These are phyloP conservation scores for Hypericum androsaemum DNA, from an alignment of 345 rosid species.

Conservation along the genomic window DNA sequence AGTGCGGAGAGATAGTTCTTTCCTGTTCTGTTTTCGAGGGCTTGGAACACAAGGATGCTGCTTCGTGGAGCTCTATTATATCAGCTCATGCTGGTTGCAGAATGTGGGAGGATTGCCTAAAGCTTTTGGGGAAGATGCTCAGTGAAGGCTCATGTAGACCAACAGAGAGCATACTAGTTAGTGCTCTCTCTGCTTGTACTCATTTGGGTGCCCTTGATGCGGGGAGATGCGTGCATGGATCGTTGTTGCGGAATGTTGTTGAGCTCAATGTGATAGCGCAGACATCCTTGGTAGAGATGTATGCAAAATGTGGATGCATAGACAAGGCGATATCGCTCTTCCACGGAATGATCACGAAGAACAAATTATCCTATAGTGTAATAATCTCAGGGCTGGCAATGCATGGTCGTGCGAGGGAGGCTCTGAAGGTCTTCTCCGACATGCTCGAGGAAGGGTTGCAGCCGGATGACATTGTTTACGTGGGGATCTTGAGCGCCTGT, in stretches of 20 bases:
- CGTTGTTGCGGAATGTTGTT: constrained; percentile 32
- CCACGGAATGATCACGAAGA: constrained; percentile 18
- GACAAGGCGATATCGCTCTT: constrained; percentile 27
- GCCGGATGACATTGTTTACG: constrained; percentile 29
- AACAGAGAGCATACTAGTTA: constrained; percentile 36
- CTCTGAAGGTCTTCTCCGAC: constrained; percentile 22
- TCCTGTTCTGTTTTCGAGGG: constrained; percentile 21
- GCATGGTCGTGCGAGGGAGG: constrained; percentile 28
- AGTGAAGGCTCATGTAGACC: constrained; percentile 21
- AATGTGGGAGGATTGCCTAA: constrained; percentile 25
- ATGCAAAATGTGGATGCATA: constrained; percentile 35
- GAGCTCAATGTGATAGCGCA: constrained; percentile 33
- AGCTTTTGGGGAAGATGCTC: constrained; percentile 24
- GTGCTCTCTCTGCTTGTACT: constrained; percentile 18
- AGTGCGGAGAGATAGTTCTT: constrained; percentile 21
- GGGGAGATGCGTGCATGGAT: constrained; percentile 34
- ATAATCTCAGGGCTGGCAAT: constrained; percentile 35
- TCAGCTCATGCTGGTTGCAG: constrained; percentile 31
- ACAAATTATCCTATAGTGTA: constrained; percentile 22
- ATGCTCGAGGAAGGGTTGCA: constrained; percentile 28
- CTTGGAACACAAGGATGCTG: constrained; percentile 24
- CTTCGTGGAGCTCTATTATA: constrained; percentile 37
- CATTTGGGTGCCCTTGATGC: constrained; percentile 30
- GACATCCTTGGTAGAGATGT: constrained; percentile 43
- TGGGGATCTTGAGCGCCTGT: constrained; percentile 36